Base-by-base conservation (phyloP, 208 protist genomes). In the Leishmania arabica region DNA sequence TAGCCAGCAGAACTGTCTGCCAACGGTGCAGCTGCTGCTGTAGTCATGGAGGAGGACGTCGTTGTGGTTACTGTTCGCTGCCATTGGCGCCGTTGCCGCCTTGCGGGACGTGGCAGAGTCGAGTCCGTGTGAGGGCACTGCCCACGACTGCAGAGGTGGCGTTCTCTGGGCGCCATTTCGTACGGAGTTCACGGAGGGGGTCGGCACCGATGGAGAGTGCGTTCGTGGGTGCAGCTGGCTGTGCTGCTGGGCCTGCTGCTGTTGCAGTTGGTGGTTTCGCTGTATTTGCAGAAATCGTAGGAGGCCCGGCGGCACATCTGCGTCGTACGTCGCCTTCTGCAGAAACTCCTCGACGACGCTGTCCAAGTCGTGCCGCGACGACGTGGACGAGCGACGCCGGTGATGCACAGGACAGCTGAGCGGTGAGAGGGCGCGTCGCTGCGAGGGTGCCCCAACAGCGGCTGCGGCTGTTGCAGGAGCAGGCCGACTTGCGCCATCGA, bases 301-400 rank as follows among this genome's bases (percentile, higher is more conserved):
- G 11, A 85, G 73, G 5, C 77, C 82, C 3, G 82, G 82, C 31
- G 82, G 82, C 71, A 85, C 60, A 75, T 85, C 82, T 5, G 72
- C 69, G 51, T 85, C 82, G 34, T 81, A 79, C 27, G 79, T 45
- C 7, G 82, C 47, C 45, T 74, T 75, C 11, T 70, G 51, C 71
- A 85, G 51, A 27, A 82, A 85, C 13, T 78, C 71, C 3, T 69
- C 45, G 27, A 81, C 21, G 56, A 2, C 31, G 21, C 69, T 27
- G 40, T 70, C 71, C 11, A 74, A 40, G 34, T 58, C 31, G 77
- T 31, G 62, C 68, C 47, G 45, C 31, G 69, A 77, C 11, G 79
- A 31, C 54, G 53, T 13, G 24, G 60, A 54, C 40, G 42, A 37
- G 8, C 9, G 34, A 42, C 17, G 7, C 17, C 65, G 65, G 31